Evolutionary conservation across 495 filamentous ascomycete species (phyloP), one percentile per base, ranked within the genome.

Genomic region (Cercophora samala): DNA sequence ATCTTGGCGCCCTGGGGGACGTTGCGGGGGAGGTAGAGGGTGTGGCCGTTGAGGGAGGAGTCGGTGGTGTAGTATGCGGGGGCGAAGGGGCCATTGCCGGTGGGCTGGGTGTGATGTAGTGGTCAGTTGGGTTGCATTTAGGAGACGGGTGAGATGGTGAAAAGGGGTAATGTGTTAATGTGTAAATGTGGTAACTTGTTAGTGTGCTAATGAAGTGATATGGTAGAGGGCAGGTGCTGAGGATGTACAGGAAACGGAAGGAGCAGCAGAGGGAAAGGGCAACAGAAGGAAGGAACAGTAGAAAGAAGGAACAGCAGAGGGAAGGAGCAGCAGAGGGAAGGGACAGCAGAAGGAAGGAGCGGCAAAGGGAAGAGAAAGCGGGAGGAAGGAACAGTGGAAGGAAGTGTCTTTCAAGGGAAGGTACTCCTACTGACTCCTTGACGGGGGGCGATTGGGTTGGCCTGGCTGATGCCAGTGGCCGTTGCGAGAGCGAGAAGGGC

Each of bases 21-120:
- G 22, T 64, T 68, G 21, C 60, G 52, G 19, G 71, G 60, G 69
- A 72, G 60, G 58, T 66, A 69, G 55, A 77, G 51, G 60, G 75
- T 77, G 69, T 77, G 75, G 51, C 58, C n/a, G 37, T 52, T 22
- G 32, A 77, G 74, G 24, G 53, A 29, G 52, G 59, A 22, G 55
- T 68, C 68, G 26, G 68, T 70, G 37, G 58, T 58, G 66, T 75
- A 75, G 24, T 60, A 32, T 0, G 55, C 54, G 23, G 53, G 63
- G 54, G 25, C n/a, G 63, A 65, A 59, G 24, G 54, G 55, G 26
- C 55, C 54, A 11, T 54, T 65, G 60, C 29, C 26, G 18, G 53
- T 56, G n/a, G 22, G 53, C n/a, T 21, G 18, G 22, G 21, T 56
- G 53, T 56, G 19, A 15, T 19, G 5, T 4, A 4, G 3, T 56